Percentiles rank a stretch among this genome's conserved stretches.
Conservation (phyloP, 257 asterid species). For the Plantago ovata region DNA sequence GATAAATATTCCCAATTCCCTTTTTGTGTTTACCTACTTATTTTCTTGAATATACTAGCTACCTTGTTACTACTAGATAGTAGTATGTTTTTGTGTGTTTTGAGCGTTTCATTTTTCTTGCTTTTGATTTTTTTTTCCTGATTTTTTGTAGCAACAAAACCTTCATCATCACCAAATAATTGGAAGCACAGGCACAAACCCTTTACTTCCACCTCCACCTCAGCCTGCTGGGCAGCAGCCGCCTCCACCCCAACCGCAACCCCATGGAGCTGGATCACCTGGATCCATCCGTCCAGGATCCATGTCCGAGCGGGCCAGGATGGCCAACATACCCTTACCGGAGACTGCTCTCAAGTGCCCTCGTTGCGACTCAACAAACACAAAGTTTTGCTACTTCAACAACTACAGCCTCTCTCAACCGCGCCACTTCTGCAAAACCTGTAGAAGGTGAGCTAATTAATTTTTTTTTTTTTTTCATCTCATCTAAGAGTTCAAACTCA, state of each 20-base stretch:
- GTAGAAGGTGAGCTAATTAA: constrained; percentile 35
- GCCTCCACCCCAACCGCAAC: constrained; percentile 9
- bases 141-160: constrained; percentile 42
- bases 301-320: constrained; percentile 85
- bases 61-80: too few relatives aligned
- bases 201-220: constrained; percentile 1
- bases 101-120: constrained; percentile 17
- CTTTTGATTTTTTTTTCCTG: constrained; percentile 13
- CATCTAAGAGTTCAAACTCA: neutral
- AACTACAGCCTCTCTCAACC: constrained; percentile 91
- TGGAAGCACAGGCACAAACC: constrained; percentile 14
- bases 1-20: constrained; percentile 17
- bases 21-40: constrained; percentile 20
- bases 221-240: constrained; percentile 3
- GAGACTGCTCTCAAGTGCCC: constrained; percentile 83
- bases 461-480: neutral
- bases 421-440: constrained; percentile 92
- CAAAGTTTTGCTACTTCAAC: constrained; percentile 91
- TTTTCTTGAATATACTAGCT: constrained; percentile 47
- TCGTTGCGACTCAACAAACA: constrained; percentile 83
- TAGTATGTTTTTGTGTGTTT: too few relatives aligned
- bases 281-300: constrained; percentile 79
- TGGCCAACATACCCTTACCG: constrained; percentile 82
- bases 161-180: constrained; percentile 36
- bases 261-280: constrained; percentile 22